These are phyloP conservation scores for Fusarium sp. DNA, from an alignment of 2,329 filamentous ascomycete species.

Conservation along the genomic window DNA sequence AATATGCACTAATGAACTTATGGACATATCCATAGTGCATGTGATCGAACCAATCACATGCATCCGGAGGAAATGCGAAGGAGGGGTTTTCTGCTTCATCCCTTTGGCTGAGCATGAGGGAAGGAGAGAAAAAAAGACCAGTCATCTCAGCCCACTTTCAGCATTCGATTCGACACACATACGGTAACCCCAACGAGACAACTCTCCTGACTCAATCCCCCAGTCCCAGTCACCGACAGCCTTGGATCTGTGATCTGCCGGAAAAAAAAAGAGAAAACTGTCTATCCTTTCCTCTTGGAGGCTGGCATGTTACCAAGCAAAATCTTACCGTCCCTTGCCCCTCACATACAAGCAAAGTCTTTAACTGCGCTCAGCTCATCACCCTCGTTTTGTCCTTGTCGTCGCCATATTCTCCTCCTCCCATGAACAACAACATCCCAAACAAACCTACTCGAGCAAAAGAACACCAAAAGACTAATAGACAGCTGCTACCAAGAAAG, in stretches of 20 bases:
- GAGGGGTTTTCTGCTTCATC: not conserved
- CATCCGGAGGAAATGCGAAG: not conserved
- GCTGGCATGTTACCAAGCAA: not conserved
- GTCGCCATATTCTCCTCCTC: not conserved
- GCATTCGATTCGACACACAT: not conserved
- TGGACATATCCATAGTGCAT: not conserved
- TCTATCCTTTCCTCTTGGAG: not conserved
- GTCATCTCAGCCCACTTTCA: not conserved
- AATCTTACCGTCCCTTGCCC: not conserved
- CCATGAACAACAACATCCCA: constrained; percentile 8
- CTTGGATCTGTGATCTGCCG: not conserved
- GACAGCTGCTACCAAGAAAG: constrained; percentile 19
- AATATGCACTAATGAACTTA: not conserved
- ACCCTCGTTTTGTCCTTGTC: not conserved
- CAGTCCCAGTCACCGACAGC: not conserved
- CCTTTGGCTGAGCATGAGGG: not conserved
- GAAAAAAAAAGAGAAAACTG: not conserved
- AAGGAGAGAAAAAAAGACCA: not conserved
- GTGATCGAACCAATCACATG: not conserved
- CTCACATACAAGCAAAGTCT: not conserved
- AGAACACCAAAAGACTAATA: constrained; percentile 15
- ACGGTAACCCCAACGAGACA: not conserved
- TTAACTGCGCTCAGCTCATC: not conserved
- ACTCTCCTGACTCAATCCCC: not conserved
- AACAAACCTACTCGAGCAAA: constrained; percentile 12